Base-by-base conservation (phyloP, 139 green algal genomes). In the Tetraselmis striata region DNA sequence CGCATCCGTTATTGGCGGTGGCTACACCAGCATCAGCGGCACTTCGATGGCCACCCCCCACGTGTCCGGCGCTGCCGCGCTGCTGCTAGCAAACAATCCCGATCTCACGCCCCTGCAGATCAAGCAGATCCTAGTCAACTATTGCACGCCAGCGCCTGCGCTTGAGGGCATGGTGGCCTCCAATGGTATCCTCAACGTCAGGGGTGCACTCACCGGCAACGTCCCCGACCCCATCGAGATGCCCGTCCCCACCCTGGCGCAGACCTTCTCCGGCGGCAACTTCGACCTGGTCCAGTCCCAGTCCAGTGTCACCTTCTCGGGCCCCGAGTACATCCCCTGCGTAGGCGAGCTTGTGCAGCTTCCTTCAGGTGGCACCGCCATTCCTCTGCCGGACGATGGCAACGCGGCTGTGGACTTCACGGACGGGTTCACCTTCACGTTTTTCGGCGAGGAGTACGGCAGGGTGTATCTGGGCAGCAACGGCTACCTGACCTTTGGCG, bases 31-130 rank as follows among this genome's bases (percentile, higher is more conserved):
- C 27, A 29, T 81, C 1, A 75, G 30, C 1, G 31, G 31, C 78
- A 67, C 45, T 67, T 67, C 45, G 18, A 67, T 59, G 77, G 77
- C 77, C 30, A 80, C 77, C 28, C 77, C 77, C 23, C 77, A 80
- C 30, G 77, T 80, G 24, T 1, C 77, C 1, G 77, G 77, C 31
- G 77, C 77, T 25, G 77, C 77, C 1, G 77, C 77, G 30, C 31
- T 59, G 2, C 45, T 67, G 45, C 45, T 67, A 5, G 45, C 45
- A 18, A 5, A 67, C 45, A 67, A 67, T 18, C 45, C 45, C 45
- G 45, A 67, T 18, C 45, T 67, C 11, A 67, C 45, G 11, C 5
- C 5, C 45, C 45, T 67, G 45, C 45, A 67, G 45, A 67, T 67
- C 45, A 67, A 67, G 45, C 45, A 67, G 45, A 25, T 67, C 11